Percentiles rank a stretch among this genome's conserved stretches.
Conservation (phyloP, 129 eudicot species). For the Lactuca sativa region DNA sequence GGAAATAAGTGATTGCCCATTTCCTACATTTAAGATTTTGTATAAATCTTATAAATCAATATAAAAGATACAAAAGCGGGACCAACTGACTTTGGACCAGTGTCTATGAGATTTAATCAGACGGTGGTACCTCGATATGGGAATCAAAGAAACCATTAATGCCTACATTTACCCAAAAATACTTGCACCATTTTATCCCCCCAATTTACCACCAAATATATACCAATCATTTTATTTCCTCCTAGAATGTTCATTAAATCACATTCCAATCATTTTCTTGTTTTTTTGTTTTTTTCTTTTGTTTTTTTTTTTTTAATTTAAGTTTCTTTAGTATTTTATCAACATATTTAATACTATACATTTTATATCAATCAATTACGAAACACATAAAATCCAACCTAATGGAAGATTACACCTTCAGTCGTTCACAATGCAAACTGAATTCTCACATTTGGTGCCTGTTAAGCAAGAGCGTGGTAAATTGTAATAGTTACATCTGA, state of each 20-base stretch:
- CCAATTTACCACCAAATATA: conserved; percentile 4
- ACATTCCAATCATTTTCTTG: conserved; percentile 8
- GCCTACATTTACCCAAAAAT: background rate
- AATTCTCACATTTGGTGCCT: background rate
- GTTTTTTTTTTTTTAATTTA: background rate
- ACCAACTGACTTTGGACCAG: conserved; percentile 2
- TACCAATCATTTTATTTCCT: conserved; percentile 11
- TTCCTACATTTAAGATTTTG: background rate
- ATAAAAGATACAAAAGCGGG: background rate
- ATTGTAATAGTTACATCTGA: background rate
- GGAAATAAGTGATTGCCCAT: background rate
- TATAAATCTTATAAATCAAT: background rate
- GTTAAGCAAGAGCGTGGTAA: background rate
- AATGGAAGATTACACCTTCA: too few relatives aligned
- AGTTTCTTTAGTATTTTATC: background rate
- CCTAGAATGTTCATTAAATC: background rate
- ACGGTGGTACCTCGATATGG: conserved; percentile 16
- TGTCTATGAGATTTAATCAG: background rate
- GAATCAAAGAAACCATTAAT: background rate
- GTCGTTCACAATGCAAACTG: too few relatives aligned
- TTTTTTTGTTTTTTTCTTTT: too few relatives aligned
- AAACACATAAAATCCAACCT: background rate
- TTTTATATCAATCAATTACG: background rate
- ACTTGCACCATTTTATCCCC: conserved; percentile 14
- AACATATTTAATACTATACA: background rate